Conservation (phyloP, 2,329 filamentous ascomycete genomes). For the Zasmidium citrigriseum region DNA sequence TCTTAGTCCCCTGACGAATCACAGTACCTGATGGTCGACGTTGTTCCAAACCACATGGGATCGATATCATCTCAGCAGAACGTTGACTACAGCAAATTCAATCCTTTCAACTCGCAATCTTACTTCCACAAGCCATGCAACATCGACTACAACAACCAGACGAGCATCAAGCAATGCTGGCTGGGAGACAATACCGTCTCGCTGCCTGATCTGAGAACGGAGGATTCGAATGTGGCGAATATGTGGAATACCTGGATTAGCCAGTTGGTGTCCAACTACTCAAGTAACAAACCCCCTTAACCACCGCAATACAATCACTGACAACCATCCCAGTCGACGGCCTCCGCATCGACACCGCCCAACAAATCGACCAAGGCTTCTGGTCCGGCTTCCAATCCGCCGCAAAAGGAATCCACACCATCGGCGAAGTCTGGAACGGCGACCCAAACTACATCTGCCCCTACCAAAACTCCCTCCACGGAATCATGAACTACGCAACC, state of each 20-base stretch:
- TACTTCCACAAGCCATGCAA: conserved; percentile 54
- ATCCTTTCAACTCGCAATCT: conserved; percentile 44
- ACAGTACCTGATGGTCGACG: conserved; percentile 47
- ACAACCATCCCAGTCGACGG: conserved; percentile 46
- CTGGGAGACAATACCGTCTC: conserved; percentile 52
- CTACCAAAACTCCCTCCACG: conserved; percentile 44
- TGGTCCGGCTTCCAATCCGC: conserved; percentile 38
- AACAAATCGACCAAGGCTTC: conserved; percentile 45
- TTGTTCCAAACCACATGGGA: conserved; percentile 49
- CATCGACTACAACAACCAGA: conserved; percentile 55
- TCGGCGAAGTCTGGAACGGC: conserved; percentile 47
- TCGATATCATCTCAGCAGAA: conserved; percentile 30
- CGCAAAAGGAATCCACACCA: conserved; percentile 37
- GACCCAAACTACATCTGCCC: conserved; percentile 38
- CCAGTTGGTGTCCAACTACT: conserved; percentile 60
- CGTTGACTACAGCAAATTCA: conserved; percentile 38
- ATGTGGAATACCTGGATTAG: conserved; percentile 60
- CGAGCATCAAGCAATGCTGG: conserved; percentile 50
- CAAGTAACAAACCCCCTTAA: conserved; percentile 32
- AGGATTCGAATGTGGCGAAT: conserved; percentile 48
- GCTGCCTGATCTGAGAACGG: conserved; percentile 63
- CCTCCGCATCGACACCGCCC: conserved; percentile 50
- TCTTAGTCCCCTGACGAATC: not conserved
- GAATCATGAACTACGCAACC: conserved; percentile 49
- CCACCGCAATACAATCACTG: not conserved